Percentiles rank a stretch among this genome's conserved stretches.
Evolutionary conservation across 2,329 filamentous ascomycete species (phyloP).

Genomic region (Davidsoniella australis): DNA sequence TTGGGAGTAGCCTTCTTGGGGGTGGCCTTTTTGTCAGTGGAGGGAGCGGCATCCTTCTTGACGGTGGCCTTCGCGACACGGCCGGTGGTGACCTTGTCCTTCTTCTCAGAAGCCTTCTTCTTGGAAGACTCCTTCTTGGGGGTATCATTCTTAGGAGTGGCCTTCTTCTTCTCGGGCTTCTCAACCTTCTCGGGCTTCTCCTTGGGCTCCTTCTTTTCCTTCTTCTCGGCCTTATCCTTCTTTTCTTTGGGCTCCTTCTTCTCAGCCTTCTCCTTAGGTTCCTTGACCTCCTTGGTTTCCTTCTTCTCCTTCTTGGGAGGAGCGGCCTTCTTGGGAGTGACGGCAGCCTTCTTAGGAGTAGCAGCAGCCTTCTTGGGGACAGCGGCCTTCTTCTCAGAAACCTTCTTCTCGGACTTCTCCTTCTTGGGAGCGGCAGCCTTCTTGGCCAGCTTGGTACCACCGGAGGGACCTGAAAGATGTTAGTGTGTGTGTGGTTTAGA

Average conservation of each 20-base stretch:
- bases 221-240: conserved; percentile 32
- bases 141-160: conserved; percentile 22
- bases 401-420: conserved; percentile 17
- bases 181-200: conserved; percentile 21
- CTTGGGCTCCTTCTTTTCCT: conserved; percentile 19
- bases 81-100: conserved; percentile 18
- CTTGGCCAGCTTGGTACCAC: conserved; percentile 84
- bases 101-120: conserved; percentile 19
- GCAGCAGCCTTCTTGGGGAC: conserved; percentile 7
- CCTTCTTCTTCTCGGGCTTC: conserved; percentile 42
- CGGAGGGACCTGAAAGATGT: conserved; percentile 48
- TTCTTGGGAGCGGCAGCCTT: conserved; percentile 30
- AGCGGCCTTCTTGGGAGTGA: conserved; percentile 25
- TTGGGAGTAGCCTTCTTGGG: conserved; percentile 22
- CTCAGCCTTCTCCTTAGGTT: conserved; percentile 25
- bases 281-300: conserved; percentile 39
- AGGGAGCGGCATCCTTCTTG: conserved; percentile 17
- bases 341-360: conserved; percentile 16
- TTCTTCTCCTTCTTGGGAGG: conserved; percentile 19
- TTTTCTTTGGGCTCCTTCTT: conserved; percentile 41
- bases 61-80: conserved; percentile 16
- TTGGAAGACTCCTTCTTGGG: conserved; percentile 1
- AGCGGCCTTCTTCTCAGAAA: conserved; percentile 18
- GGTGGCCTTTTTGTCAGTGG: conserved; percentile 14
- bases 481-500: conserved; percentile 10